Base-by-base conservation (phyloP, 2,329 filamentous ascomycete species). In the Colletotrichum falcatum region DNA sequence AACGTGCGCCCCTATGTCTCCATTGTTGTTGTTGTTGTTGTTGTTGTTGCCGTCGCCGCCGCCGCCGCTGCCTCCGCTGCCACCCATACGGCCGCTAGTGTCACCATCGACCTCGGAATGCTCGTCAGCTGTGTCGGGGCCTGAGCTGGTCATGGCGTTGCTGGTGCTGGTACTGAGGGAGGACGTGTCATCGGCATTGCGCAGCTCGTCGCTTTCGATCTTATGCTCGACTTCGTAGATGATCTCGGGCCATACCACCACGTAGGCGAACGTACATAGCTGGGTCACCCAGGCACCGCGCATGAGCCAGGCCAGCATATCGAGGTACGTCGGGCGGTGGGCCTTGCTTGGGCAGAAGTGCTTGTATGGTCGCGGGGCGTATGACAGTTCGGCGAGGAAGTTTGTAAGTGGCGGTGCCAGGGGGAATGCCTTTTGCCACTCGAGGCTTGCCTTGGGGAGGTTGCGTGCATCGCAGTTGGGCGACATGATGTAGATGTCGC, bases 231-330 rank as follows among this genome's bases (percentile, higher is more conserved):
- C 94, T 73, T 93, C 91, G 76, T 92, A 91, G 75, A 96, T 90
- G 72, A 97, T 92, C 77, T 95, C 91, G 2, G 92, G 90, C 81
- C 91, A 91, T 51, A 96, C 92, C 60, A 95, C 89, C 53, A 98
- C 90, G 85, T 96, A 97, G 16, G 92, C 94, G 79, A 97, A 98
- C 0, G 94, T 96, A 73, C 94, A 93, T 7, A 99, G 87, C 79
- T 98, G 95, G 0, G 93, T 97, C 0, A 98, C 95, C 93, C 96
- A 97, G 18, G 94, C 94, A 56, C 94, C 92, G 49, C 95, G 90
- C 83, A 98, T 90, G 11, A 99, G 87, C 94, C 95, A 99, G 28
- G 94, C 94, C 33, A 99, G 85, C 80, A 98, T 97, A 42, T 93
- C 89, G 80, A 98, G 91, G 79, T 98, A 99, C 2, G 91, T 90